Conservation (phyloP, 228 moss, liverwort and hornwort species). For the Sphagnum fallax region DNA sequence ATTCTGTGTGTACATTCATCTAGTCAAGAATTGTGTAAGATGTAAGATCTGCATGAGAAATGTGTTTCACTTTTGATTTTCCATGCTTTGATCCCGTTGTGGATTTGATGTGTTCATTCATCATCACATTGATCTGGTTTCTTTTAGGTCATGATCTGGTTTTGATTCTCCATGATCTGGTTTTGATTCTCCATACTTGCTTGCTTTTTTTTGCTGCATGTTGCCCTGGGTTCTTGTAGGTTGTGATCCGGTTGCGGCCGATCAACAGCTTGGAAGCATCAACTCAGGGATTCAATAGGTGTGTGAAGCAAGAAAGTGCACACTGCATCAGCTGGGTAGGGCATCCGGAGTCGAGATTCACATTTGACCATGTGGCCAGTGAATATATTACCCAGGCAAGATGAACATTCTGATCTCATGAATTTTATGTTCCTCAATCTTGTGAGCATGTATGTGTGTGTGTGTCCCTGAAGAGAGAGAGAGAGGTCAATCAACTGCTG, state of each 20-base stretch:
- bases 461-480: no score
- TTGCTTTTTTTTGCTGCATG: neutral
- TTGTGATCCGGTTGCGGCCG: constrained; percentile 82
- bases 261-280: constrained; percentile 64
- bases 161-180: no score
- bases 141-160: neutral
- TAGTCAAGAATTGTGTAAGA: no score
- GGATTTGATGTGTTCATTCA: neutral
- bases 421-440: neutral
- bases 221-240: constrained; percentile 28
- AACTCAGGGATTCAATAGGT: constrained; percentile 63
- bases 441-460: neutral
- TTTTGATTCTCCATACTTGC: neutral
- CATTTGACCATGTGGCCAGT: constrained; percentile 98
- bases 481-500: no score
- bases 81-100: no score
- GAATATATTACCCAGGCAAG: constrained; percentile 77
- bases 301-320: constrained; percentile 85
- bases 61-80: no score
- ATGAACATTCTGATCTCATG: neutral
- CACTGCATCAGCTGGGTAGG: constrained; percentile 87
- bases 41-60: no score
- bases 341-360: constrained; percentile 83
- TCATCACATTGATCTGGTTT: neutral
- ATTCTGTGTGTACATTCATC: no score